These are phyloP conservation scores for Prasinococcaceae sp. DNA, from an alignment of 139 green algal species.

Conservation along the genomic window DNA sequence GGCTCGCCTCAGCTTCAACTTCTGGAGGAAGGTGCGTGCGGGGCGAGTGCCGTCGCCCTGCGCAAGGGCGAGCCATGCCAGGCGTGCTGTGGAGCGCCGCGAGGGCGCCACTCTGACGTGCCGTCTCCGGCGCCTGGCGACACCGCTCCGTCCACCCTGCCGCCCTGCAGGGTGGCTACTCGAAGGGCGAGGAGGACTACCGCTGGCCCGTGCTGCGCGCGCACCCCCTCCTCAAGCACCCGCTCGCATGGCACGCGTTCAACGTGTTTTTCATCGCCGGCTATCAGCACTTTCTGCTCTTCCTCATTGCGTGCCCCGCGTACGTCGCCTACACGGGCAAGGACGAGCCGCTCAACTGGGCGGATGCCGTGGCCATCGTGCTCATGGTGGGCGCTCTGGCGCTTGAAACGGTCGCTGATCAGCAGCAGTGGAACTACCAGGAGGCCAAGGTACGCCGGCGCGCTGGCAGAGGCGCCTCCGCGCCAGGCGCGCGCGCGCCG, in stretches of 20 bases:
- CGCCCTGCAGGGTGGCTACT: constrained; percentile 23
- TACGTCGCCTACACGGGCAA: background rate
- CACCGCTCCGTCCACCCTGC: no score
- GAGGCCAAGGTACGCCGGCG: no score
- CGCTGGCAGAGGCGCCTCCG: background rate
- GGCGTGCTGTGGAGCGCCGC: no score
- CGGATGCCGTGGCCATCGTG: background rate
- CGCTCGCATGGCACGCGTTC: constrained; percentile 4
- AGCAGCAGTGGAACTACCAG: constrained; percentile 24
- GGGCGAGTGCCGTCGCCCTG: no score
- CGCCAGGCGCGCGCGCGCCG: background rate
- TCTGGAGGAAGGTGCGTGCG: no score
- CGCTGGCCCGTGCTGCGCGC: constrained; percentile 9
- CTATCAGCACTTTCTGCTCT: constrained; percentile 16
- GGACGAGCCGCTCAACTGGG: constrained; percentile 1
- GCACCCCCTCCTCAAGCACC: background rate
- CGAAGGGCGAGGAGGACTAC: constrained; percentile 18
- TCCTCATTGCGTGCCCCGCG: constrained; percentile 6
- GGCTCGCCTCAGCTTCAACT: constrained; percentile 19
- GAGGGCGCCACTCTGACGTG: no score
- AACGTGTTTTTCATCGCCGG: constrained; percentile 18
- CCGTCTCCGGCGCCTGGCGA: no score
- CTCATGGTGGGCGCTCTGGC: background rate
- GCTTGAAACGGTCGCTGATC: constrained; percentile 12
- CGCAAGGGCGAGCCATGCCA: no score